Evolutionary conservation across 371 early-diverging fungal genomes (phyloP).

Genomic region (Batrachochytrium dendrobatidis): DNA sequence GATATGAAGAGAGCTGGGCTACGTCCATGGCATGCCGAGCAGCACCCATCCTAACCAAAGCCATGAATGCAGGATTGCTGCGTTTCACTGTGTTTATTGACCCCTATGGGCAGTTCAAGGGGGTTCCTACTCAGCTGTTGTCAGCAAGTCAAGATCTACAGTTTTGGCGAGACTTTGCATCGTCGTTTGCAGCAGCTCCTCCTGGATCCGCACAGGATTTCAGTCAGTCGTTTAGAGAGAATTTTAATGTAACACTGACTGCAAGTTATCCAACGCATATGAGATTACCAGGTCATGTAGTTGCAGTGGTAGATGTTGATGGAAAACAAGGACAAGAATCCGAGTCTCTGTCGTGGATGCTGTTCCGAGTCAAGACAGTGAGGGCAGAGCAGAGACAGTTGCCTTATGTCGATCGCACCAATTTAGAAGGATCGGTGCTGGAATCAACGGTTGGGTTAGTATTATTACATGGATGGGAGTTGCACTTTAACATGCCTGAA

Average conservation of each 20-base stretch:
- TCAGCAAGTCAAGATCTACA: not conserved
- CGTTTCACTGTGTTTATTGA: slow-evolving; percentile 7
- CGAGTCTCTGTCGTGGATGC: slow-evolving; percentile 5
- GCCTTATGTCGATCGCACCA: slow-evolving; percentile 5
- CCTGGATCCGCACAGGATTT: slow-evolving; percentile 4
- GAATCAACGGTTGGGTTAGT: not conserved
- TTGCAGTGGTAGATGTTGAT: not conserved
- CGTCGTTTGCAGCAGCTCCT: slow-evolving; percentile 1
- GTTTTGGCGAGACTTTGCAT: slow-evolving; percentile 6
- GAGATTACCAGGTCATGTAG: slow-evolving; percentile 1
- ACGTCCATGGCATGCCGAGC: slow-evolving; percentile 5
- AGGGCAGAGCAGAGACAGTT: not conserved
- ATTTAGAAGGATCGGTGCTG: not conserved
- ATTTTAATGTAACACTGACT: slow-evolving; percentile 7
- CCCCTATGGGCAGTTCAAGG: slow-evolving; percentile 1
- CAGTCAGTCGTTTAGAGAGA: slow-evolving; percentile 5
- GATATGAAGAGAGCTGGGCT: slow-evolving; percentile 6
- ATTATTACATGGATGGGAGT: slow-evolving; percentile 3
- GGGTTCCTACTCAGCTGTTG: not conserved
- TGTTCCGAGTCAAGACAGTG: slow-evolving; percentile 7
- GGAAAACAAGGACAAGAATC: not conserved
- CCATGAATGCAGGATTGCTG: not conserved
- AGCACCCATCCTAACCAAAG: not conserved
- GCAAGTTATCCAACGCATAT: not conserved
- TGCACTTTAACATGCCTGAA: slow-evolving; percentile 9